Base-by-base conservation (phyloP, 2,329 filamentous ascomycete genomes). In the Aspergillus tanneri region DNA sequence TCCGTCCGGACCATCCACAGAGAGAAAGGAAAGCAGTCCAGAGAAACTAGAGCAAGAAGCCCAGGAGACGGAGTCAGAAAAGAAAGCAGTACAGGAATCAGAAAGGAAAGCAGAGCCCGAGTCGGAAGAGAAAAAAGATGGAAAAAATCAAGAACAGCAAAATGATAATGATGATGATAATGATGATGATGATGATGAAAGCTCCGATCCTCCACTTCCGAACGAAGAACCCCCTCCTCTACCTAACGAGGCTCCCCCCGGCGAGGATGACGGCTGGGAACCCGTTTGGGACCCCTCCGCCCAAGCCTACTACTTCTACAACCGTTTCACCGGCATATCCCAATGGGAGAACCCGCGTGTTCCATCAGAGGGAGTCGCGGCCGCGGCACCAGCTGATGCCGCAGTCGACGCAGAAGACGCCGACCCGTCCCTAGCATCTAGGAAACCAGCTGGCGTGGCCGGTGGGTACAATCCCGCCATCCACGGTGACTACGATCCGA, bases 401-500 rank as follows among this genome's bases (percentile, higher is more conserved):
- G 59, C 59, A 18, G 52, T 57, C 24, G 53, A 49, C 52, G 55
- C 67, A 53, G 51, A 69, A 58, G 58, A 70, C 57, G 25, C 69
- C 71, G 51, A 69, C 58, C 58, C 70, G 56, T 23, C 69, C 71
- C 52, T 67, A 47, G 43, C 73, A 58, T 37, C 61, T 23, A 50
- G 57, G 25, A 51, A 62, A 38, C 58, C 59, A 52, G 27, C 40
- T 37, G 72, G 81, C 18, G 80, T 79, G 4, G 54, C 62, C 9
- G 85, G 86, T 49, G 90, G 92, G 52, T 99, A 99, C 74, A 96
- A 97, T 66, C 93, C 93, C 1, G 88, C 90, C 19, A 92, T 99
- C 37, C 93, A 99, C 68, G 93, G 93, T 59, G 87, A 91, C 73
- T 99, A 96, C 75, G 93, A 99, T 63, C 90, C 91, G 3, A 93